Evolutionary conservation across 2,329 filamentous ascomycete species (phyloP).

Genomic region (Xylariales sp.): DNA sequence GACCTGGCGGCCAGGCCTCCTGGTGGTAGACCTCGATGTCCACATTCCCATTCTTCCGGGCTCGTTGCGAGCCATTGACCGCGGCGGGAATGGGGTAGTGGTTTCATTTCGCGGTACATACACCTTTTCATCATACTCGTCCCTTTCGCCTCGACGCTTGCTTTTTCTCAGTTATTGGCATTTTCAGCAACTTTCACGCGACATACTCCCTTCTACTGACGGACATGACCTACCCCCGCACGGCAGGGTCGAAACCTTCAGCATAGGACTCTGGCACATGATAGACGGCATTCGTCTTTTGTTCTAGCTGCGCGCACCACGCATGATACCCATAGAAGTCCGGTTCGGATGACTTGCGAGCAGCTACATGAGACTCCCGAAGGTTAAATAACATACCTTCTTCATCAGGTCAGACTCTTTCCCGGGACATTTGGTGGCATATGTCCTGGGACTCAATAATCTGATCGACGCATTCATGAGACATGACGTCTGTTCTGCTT

Average conservation of each 20-base stretch:
- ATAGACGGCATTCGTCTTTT: constrained; percentile 33
- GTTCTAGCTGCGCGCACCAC: constrained; percentile 28
- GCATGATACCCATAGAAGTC: constrained; percentile 33
- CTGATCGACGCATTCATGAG: constrained; percentile 24
- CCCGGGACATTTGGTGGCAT: constrained; percentile 24
- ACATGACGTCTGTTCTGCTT: constrained; percentile 28
- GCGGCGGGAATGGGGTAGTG: constrained; percentile 13
- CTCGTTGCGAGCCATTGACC: constrained; percentile 9
- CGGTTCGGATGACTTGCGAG: constrained; percentile 23
- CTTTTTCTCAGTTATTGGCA: constrained; percentile 18
- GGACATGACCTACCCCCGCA: constrained; percentile 26
- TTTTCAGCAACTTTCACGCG: constrained; percentile 18
- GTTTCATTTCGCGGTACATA: constrained; percentile 21
- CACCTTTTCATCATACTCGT: constrained; percentile 17
- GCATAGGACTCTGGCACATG: constrained; percentile 29
- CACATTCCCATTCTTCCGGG: constrained; percentile 14
- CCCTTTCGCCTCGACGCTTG: constrained; percentile 20
- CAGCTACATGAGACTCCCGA: constrained; percentile 29
- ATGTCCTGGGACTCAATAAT: constrained; percentile 22
- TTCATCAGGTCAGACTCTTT: constrained; percentile 20
- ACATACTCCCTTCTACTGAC: constrained; percentile 27
- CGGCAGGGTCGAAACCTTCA: constrained; percentile 29
- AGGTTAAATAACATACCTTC: constrained; percentile 22
- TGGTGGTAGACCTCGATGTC: constrained; percentile 55
- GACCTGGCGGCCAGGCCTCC: constrained; percentile 58